Percentiles rank a stretch among this genome's conserved stretches.
phyloP scores from a whole-genome alignment of 805 yeast genomes.

The Metschnikowia cerradonensis region DNA sequence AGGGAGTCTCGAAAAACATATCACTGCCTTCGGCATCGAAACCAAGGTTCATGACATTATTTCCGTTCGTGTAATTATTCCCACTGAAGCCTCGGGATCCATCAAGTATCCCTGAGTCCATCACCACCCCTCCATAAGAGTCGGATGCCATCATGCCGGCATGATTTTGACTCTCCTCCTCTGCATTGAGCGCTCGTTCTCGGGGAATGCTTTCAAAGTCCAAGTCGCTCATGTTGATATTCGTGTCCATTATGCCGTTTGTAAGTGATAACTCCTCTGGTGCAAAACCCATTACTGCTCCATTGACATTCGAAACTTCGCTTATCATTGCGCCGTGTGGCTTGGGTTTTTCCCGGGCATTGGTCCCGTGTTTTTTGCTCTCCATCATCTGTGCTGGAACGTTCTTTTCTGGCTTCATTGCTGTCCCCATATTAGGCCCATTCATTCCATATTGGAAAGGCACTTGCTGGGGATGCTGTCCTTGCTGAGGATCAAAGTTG shows the following conservation, averaged over 20 bases:
- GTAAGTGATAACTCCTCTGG: neutral
- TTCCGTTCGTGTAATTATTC: neutral
- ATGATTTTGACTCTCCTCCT: neutral
- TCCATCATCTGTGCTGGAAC: neutral
- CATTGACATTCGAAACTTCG: neutral
- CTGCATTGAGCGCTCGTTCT: neutral
- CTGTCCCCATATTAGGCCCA: neutral
- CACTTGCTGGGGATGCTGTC: neutral
- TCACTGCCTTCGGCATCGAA: constrained; percentile 2
- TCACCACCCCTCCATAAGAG: neutral
- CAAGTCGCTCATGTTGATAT: neutral
- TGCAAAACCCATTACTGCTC: neutral
- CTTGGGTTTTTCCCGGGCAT: neutral
- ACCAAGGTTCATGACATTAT: neutral
- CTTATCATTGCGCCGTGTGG: neutral
- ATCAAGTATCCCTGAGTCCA: neutral
- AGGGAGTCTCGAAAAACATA: constrained; percentile 1
- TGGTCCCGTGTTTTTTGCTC: neutral
- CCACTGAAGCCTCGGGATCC: constrained; percentile 1
- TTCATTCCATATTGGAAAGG: neutral
- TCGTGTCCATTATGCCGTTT: constrained; percentile 1
- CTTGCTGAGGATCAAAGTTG: neutral
- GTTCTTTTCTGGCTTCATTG: neutral
- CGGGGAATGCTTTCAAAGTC: neutral
- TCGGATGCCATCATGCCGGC: constrained; percentile 4